Evolutionary conservation across 345 rosid genomes (phyloP), one percentile per base, ranked within the genome.

Genomic region (Populus davidiana): DNA sequence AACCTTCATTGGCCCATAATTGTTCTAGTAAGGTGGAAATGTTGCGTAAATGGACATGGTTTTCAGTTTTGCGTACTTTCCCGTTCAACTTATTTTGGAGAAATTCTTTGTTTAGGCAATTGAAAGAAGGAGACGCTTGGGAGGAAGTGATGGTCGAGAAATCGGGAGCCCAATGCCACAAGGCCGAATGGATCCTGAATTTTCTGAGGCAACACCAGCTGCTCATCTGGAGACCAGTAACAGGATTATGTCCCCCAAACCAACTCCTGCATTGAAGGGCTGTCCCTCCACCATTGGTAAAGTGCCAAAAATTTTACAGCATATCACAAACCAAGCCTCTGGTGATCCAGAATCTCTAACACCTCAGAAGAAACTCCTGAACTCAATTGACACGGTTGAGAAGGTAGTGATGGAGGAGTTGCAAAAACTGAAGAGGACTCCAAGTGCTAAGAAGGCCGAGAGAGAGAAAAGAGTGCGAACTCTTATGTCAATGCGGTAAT

Each of bases 291-390:
- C 93, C 50, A 81, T 88, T 20, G 84, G 84, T 56, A 88, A 78
- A 75, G 87, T 92, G 50, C 86, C 85, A 4, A 89, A 88, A 82
- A 82, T 92, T 75, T 74, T 95, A 77, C 86, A 82, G 64, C 85
- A 87, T 72, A 72, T 91, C 67, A 81, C 87, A 8, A 88, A 88
- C 59, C 82, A 80, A 83, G 67, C 79, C 10, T 70, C 77, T 21
- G 90, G 61, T 49, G 90, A 84, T 41, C 81, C 89, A 6, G 97
- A 90, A 43, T 79, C 79, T 78, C 77, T 92, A 70, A 96, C 99
- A n/a, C 99, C 97, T 0, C 93, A 96, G 85, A 96, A 87, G 86
- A 96, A 92, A 64, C 92, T 96, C 6, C 80, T 93, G 75, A 83
- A 90, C 79, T 89, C 97, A 38, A 91, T 96, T 27, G 98, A 96